phyloP scores from a whole-genome alignment of 2,329 filamentous ascomycete genomes.

The Exophiala lecanii-corni region DNA sequence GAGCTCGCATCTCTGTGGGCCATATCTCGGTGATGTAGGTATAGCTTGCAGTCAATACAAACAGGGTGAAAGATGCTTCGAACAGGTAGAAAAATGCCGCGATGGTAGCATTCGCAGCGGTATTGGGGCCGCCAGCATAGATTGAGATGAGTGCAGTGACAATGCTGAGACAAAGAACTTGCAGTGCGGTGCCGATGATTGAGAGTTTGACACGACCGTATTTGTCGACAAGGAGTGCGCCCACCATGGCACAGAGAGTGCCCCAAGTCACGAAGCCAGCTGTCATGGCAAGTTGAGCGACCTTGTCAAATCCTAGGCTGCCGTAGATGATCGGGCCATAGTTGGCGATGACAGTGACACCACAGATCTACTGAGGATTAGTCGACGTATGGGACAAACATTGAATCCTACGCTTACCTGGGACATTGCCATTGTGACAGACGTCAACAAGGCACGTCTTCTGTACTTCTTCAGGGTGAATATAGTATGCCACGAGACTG shows the following conservation, averaged over 20 bases:
- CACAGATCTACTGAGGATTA: too few species aligned
- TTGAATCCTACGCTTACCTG: too few species aligned
- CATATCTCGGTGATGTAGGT: background rate
- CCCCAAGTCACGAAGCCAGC: constrained; percentile 6
- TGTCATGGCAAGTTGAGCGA: constrained; percentile 5
- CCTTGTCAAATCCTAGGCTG: constrained; percentile 40
- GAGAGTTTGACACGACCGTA: constrained; percentile 5
- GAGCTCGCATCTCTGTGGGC: background rate
- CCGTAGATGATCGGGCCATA: constrained; percentile 43
- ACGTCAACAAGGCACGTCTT: constrained; percentile 1
- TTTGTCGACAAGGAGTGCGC: constrained; percentile 7
- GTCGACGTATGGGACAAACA: too few species aligned
- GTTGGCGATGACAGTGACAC: constrained; percentile 27
- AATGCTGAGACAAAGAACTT: background rate
- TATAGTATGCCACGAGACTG: background rate
- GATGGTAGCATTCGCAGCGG: constrained; percentile 23
- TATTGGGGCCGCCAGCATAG: background rate
- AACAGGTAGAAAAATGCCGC: constrained; percentile 33
- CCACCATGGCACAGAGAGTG: background rate
- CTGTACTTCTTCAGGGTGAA: background rate
- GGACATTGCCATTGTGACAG: too few species aligned
- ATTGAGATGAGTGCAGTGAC: constrained; percentile 1
- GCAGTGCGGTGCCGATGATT: background rate
- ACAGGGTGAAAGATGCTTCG: background rate
- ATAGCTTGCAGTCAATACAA: background rate